These are phyloP conservation scores for Yamadazyma membranifaciens DNA, from an alignment of 1,139 yeast genomes.

Conservation along the genomic window DNA sequence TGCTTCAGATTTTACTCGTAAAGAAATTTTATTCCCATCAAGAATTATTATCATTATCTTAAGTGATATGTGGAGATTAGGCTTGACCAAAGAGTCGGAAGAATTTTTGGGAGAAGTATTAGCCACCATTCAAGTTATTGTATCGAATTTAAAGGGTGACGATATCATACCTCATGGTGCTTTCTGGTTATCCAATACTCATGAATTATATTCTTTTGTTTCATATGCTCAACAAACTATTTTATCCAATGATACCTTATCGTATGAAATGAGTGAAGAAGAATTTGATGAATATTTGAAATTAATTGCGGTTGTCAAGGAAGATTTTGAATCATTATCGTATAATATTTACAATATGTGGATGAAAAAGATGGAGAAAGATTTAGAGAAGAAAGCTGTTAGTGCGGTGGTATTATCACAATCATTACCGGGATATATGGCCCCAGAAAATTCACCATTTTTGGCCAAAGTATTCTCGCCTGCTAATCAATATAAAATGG, in stretches of 20 bases:
- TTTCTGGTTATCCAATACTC: conserved; percentile 96
- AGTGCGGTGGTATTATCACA: conserved; percentile 94
- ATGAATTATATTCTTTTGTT: conserved; percentile 92
- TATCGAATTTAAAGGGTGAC: conserved; percentile 70
- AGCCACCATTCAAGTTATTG: conserved; percentile 81
- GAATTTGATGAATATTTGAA: conserved; percentile 90
- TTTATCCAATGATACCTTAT: conserved; percentile 73
- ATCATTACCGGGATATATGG: conserved; percentile 93
- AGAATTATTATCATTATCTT: conserved; percentile 88
- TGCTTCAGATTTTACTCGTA: conserved; percentile 77
- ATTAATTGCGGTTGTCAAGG: conserved; percentile 87
- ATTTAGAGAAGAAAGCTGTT: conserved; percentile 86
- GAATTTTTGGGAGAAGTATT: conserved; percentile 87
- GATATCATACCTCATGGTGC: conserved; percentile 92
- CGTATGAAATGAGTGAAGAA: conserved; percentile 83
- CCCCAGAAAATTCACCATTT: conserved; percentile 84
- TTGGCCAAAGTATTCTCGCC: conserved; percentile 80
- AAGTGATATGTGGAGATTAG: conserved; percentile 98
- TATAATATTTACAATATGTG: conserved; percentile 95
- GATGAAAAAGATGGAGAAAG: conserved; percentile 95
- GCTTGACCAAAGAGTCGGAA: conserved; percentile 90
- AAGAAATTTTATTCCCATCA: conserved; percentile 95
- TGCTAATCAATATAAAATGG: conserved; percentile 83
- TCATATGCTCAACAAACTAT: conserved; percentile 91
- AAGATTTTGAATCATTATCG: conserved; percentile 89